Base-by-base conservation (phyloP, 1,139 yeast species). In the Yamadazyma spencermartinsiae region DNA sequence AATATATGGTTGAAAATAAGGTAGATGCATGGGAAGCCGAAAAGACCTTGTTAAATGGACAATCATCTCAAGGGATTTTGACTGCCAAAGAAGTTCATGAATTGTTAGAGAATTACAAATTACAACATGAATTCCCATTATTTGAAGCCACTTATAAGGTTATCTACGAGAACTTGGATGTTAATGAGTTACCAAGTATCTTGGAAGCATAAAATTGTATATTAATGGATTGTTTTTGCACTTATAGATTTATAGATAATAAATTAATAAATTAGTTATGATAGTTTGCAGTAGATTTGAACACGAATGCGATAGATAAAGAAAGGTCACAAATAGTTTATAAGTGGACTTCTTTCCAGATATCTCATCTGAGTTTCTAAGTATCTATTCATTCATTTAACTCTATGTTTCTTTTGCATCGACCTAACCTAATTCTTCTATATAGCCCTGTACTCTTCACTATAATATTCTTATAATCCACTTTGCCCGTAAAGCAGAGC, bases 41-140 rank as follows among this genome's bases (percentile, higher is more conserved):
- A 69, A 79, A 76, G 65, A 85, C 73, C 50, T 71, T 89, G 52
- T 74, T 90, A 55, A 87, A 89, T 59, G 98, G 98, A 38, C 96
- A 89, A 71, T 82, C 90, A 42, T 92, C 96, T 39, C 98, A 90
- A 69, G 98, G 98, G 61, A 77, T 89, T 46, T 78, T 84, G 54
- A 90, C 98, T 32, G 78, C 92, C 46, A 79, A 79, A 64, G 98
- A 90, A 71, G 96, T 90, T 38, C 86, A 86, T 65, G 94, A 85
- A 58, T 79, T 90, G 62, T 74, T 90, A 58, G 74, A 68, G 41
- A 74, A 75, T 58, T 76, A 74, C 65, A 72, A 77, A 40, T 73
- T 77, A 64, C 61, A 72, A 45, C 74, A 75, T 15, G 92, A 88
- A 52, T 90, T 85, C 78, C 97, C 97, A 43, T 76, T 90, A 54